Base-by-base conservation (phyloP, 257 asterid genomes). In the Solanum phureja region DNA sequence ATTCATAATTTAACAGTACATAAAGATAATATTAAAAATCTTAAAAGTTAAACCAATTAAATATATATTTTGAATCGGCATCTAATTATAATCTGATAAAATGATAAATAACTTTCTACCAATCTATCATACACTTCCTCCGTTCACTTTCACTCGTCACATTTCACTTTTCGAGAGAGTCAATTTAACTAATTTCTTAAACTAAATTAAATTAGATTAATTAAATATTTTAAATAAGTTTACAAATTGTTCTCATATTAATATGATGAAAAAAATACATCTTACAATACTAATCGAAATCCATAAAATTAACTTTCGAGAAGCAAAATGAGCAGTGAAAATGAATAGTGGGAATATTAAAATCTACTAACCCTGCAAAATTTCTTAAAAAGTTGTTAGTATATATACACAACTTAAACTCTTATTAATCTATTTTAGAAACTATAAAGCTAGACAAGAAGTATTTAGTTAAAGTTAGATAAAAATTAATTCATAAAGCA, bases 231-330 rank as follows among this genome's bases (percentile, higher is more conserved):
- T 9, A 19, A 52, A 16, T 52, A 52, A 16, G 9, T 52, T 52
- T 52, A 6, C 9, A 52, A 16, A 18, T 52, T 2, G 4, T 10
- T 60, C 69, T 60, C 69, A 2, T 21, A 21, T 8, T 62, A 62
- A 62, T 60, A 23, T 62, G 13, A 62, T 60, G 1, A 9, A 21
- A 60, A 62, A 62, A 9, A 62, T 23, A 62, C 3, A 9, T 3
- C 6, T 23, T 23, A 60, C 1, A 23, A 23, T 62, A 0, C 11
- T n/a, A 2, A 62, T 62, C 7, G 11, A 9, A n/a, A 0, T 2
- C 13, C 6, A 23, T 62, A n/a, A 2, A 1, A 24, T 62, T n/a
- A 62, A 10, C 7, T n/a, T 0, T 62, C 1, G 14, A 62, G 0
- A 62, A 62, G 7, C 6, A 5, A 62, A 62, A 62, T 6, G 6